A percentile compares a stretch with the other conserved stretches of the same genome.
Evolutionary conservation across 2,329 filamentous ascomycete genomes (phyloP).

Genomic region (Arthrobotrys sinensis): DNA sequence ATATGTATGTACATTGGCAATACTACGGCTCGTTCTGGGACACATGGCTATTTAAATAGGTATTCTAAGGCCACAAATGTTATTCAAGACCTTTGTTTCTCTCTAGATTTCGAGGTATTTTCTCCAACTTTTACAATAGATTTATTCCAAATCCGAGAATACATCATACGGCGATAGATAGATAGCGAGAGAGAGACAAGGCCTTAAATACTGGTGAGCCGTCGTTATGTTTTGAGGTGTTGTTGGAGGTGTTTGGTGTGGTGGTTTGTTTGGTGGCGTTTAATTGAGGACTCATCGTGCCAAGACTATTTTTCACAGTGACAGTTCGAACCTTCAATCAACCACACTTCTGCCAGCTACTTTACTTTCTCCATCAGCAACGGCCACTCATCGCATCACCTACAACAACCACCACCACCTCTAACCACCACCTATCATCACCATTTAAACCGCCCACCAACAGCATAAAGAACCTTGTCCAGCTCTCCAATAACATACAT

Average conservation of each 20-base stretch:
- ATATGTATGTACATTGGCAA: too few species aligned
- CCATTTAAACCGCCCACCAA: background rate
- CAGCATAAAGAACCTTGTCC: background rate
- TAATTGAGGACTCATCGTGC: slow-evolving; percentile 29
- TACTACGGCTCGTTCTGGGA: too few species aligned
- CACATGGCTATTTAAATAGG: too few species aligned
- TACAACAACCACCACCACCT: slow-evolving; percentile 3
- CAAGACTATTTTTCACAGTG: slow-evolving; percentile 35
- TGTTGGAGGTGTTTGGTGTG: slow-evolving; percentile 41
- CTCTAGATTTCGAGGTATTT: too few species aligned
- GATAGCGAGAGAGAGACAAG: background rate
- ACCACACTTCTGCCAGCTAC: slow-evolving; percentile 53
- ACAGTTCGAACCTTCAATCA: slow-evolving; percentile 56
- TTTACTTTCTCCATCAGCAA: background rate
- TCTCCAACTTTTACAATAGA: too few species aligned
- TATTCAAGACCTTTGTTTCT: too few species aligned
- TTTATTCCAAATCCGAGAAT: too few species aligned
- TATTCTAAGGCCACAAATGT: too few species aligned
- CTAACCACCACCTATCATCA: background rate
- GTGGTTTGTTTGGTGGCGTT: slow-evolving; percentile 31
- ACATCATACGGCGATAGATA: too few species aligned
- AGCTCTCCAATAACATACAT: background rate
- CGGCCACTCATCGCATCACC: background rate
- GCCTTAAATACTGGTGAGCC: slow-evolving; percentile 4
- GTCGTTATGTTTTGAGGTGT: slow-evolving; percentile 8